Base-by-base conservation (phyloP, 768 basidiomycete species). In the Amanita molliuscula region DNA sequence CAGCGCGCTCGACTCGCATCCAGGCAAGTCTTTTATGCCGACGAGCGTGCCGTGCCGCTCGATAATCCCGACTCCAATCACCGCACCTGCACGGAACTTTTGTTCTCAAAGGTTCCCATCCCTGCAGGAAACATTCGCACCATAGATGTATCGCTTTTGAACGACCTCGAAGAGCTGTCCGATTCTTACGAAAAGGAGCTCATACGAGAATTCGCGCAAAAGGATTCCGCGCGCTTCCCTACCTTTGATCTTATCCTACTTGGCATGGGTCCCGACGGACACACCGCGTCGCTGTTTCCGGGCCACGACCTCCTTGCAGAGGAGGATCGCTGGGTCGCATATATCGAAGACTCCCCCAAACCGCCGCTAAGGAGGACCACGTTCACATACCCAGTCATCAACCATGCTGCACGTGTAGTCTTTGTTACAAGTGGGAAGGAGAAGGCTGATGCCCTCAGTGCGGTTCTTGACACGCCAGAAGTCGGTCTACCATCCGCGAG, bases 11-110 rank as follows among this genome's bases (percentile, higher is more conserved):
- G 23, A 20, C 31, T 45, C 16, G 9, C 31, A 4, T 33, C 6
- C 63, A 98, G 95, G 96, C 93, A 97, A 55, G 82, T 98, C 59
- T 99, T 87, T 70, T 99, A 96, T 61, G 91, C 84, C 26, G 96
- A 99, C 66, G 96, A 99, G 69, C 88, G 96, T 48, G 80, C 82
- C 54, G 96, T 99, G 20, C 91, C 92, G 6, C 81, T 96, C 62
- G 84, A 96, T 71, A 75, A 95, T 67, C 74, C 81, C 31, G 95
- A 98, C 63, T 96, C 93, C 25, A 99, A 98, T 66, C 91, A 96
- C 72, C 59, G 65, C 13, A 78, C 89, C 44, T 90, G 86, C 72
- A 70, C 64, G 29, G 71, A 78, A 47, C 72, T 78, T 52, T 79
- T 99, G 59, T 91, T 88, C 66, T 78, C 80, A 53, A 82, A 88